These are phyloP conservation scores for Leishmania aethiopica DNA, from an alignment of 208 protist genomes.

Conservation along the genomic window DNA sequence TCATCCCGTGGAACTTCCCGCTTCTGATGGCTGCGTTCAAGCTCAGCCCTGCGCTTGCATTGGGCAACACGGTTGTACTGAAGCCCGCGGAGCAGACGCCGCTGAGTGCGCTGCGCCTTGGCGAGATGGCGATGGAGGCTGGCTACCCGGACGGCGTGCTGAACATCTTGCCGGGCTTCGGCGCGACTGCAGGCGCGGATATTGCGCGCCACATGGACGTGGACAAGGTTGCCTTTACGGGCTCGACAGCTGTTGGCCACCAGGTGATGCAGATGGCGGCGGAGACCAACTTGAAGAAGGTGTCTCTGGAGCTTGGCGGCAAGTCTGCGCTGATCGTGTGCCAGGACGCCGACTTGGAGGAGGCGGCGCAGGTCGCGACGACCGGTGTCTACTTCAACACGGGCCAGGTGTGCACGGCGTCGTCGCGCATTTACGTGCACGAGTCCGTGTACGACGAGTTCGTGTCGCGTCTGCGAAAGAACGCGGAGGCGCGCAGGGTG, in stretches of 20 bases:
- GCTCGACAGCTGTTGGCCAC: conserved; percentile 75
- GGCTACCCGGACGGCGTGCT: conserved; percentile 89
- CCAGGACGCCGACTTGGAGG: conserved; percentile 79
- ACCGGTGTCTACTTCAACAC: conserved; percentile 80
- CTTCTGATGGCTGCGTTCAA: conserved; percentile 91
- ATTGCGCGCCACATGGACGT: conserved; percentile 75
- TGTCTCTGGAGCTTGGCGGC: conserved; percentile 91
- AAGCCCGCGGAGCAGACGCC: conserved; percentile 93
- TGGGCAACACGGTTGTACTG: conserved; percentile 86
- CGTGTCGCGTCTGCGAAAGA: conserved; percentile 47
- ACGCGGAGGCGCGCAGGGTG: conserved; percentile 52
- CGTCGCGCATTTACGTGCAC: conserved; percentile 85
- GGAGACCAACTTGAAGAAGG: conserved; percentile 79
- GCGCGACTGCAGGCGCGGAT: conserved; percentile 67
- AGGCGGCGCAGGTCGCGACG: conserved; percentile 58
- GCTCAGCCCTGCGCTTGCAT: conserved; percentile 78
- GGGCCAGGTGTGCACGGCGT: conserved; percentile 88
- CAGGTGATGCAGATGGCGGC: conserved; percentile 66
- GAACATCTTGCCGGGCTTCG: conserved; percentile 88
- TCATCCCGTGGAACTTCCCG: conserved; percentile 95
- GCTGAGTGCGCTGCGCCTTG: conserved; percentile 79
- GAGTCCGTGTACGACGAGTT: conserved; percentile 85
- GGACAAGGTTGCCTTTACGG: conserved; percentile 93
- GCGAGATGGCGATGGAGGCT: conserved; percentile 76
- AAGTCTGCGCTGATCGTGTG: conserved; percentile 92